Conservation (phyloP, 306 rosid genomes). For the Cucurbita argyrosperma region DNA sequence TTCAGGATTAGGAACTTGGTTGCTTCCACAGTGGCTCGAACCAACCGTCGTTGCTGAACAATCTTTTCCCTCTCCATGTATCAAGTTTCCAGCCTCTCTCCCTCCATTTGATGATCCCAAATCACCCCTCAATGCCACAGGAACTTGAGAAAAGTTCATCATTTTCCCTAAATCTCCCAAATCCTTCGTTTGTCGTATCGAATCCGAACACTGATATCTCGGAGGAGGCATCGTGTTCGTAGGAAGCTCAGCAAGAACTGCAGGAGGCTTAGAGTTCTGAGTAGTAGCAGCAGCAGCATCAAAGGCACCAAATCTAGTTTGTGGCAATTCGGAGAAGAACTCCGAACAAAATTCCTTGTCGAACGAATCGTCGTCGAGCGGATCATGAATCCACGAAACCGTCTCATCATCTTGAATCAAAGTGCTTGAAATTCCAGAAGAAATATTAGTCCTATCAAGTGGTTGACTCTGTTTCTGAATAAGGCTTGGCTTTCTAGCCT, state of each 20-base stretch:
- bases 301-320: slow-evolving; percentile 21
- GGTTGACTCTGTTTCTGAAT: slow-evolving; percentile 38
- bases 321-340: slow-evolving; percentile 33
- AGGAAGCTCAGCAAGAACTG: slow-evolving; percentile 19
- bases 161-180: slow-evolving; percentile 15
- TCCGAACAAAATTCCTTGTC: slow-evolving; percentile 47
- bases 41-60: slow-evolving; percentile 54
- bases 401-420: slow-evolving; percentile 50
- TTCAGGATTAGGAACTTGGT: slow-evolving; percentile 38
- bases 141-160: slow-evolving; percentile 26
- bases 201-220: slow-evolving; percentile 25
- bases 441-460: slow-evolving; percentile 16
- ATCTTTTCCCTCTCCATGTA: slow-evolving; percentile 37
- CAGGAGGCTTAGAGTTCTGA: slow-evolving; percentile 18
- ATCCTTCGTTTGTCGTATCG: slow-evolving; percentile 21
- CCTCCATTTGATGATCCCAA: slow-evolving; percentile 24
- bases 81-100: slow-evolving; percentile 15
- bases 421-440: slow-evolving; percentile 29
- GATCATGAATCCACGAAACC: slow-evolving; percentile 48
- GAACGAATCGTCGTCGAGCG: slow-evolving; percentile 46
- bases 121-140: slow-evolving; percentile 16
- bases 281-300: slow-evolving; percentile 8
- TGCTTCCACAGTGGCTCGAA: slow-evolving; percentile 68
- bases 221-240: slow-evolving; percentile 47
- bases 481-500: slow-evolving; percentile 21